A percentile compares a stretch with the other conserved stretches of the same genome.
Evolutionary conservation across 345 rosid species (phyloP).

Genomic region (Punica granatum): DNA sequence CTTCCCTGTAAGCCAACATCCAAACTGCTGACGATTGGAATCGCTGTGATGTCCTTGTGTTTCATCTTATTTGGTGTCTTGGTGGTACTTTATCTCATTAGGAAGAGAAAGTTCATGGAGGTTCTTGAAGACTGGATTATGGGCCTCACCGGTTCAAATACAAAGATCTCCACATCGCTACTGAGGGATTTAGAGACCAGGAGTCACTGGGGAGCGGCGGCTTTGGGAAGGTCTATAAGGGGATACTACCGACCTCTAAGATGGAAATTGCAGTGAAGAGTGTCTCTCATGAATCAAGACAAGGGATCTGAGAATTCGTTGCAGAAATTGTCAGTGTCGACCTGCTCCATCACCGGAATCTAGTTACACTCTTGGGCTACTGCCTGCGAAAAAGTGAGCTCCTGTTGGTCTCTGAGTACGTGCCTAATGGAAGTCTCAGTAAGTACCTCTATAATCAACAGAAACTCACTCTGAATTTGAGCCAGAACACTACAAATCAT

Average conservation of each 20-base stretch:
- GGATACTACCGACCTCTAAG: conserved; percentile 36
- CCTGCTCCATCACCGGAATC: conserved; percentile 39
- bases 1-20: conserved; percentile 12
- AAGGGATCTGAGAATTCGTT: conserved; percentile 50
- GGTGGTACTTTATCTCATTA: conserved; percentile 12
- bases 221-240: conserved; percentile 56
- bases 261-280: conserved; percentile 52
- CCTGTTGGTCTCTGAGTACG: conserved; percentile 43
- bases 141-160: conserved; percentile 49
- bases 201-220: conserved; percentile 59
- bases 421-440: conserved; percentile 56
- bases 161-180: conserved; percentile 53
- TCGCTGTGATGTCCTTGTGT: conserved; percentile 31
- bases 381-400: conserved; percentile 50
- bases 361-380: conserved; percentile 48
- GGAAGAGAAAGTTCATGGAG: conserved; percentile 48
- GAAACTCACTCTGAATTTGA: conserved; percentile 27
- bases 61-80: conserved; percentile 14
- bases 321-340: conserved; percentile 40
- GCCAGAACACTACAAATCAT: conserved; percentile 27
- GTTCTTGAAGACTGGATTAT: conserved; percentile 53
- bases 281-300: conserved; percentile 52
- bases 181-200: conserved; percentile 55
- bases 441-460: conserved; percentile 23
- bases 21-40: conserved; percentile 31